Conservation (phyloP, 2,329 filamentous ascomycete species). For the Aspergillus neotritici region DNA sequence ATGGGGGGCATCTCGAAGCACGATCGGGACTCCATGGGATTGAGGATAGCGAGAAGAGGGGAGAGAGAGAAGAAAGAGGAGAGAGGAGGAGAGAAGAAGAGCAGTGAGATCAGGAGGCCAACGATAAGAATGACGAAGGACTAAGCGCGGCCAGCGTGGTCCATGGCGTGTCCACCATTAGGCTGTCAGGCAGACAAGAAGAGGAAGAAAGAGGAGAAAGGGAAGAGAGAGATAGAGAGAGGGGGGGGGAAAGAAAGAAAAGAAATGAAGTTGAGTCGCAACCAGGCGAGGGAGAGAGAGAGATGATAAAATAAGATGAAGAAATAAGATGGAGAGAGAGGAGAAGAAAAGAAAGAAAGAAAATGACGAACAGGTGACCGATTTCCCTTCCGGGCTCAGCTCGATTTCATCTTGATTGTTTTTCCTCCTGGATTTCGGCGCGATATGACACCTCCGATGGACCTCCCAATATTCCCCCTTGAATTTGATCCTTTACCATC, state of each 20-base stretch:
- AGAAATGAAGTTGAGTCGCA: background rate
- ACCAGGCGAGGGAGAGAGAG: constrained; percentile 1
- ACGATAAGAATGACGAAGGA: constrained; percentile 1
- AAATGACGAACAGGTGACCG: too few relatives aligned
- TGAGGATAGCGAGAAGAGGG: constrained; percentile 5
- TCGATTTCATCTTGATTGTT: too few relatives aligned
- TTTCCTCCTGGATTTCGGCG: too few relatives aligned
- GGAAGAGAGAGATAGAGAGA: constrained; percentile 8
- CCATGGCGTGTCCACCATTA: constrained; percentile 18
- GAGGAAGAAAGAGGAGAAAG: constrained; percentile 5
- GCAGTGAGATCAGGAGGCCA: constrained; percentile 4
- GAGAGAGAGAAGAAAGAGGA: constrained; percentile 2
- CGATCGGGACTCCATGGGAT: constrained; percentile 12
- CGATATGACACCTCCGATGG: too few relatives aligned
- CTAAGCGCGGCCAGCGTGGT: constrained; percentile 20
- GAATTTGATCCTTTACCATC: too few relatives aligned
- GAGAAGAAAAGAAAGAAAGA: constrained; percentile 1
- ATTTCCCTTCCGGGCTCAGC: too few relatives aligned
- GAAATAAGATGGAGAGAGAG: constrained; percentile 1
- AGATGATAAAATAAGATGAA: background rate
- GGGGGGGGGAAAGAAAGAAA: background rate
- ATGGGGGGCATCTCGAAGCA: constrained; percentile 17
- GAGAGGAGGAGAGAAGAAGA: constrained; percentile 6
- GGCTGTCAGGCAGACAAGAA: constrained; percentile 9
- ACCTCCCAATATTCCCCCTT: too few relatives aligned